phyloP scores from a whole-genome alignment of 108 stramenopile species.

The Mayamaea pseudoterrestris region DNA sequence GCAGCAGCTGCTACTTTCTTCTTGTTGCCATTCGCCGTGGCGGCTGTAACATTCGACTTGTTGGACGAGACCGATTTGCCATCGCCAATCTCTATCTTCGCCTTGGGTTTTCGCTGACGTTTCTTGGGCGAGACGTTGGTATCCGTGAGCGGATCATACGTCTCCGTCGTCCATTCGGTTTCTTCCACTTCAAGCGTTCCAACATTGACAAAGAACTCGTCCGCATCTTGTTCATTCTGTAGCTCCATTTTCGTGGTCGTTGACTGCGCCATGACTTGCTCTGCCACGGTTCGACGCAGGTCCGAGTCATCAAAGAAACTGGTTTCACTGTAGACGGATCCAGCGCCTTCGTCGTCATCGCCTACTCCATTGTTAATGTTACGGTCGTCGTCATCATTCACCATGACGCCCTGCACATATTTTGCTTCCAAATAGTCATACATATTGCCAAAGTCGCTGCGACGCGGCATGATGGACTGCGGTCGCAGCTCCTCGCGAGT shows the following conservation, averaged over 20 bases:
- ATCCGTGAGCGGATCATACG: conserved; percentile 47
- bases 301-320: conserved; percentile 71
- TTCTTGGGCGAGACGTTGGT: conserved; percentile 13
- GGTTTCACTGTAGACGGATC: conserved; percentile 53
- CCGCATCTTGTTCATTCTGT: conserved; percentile 50
- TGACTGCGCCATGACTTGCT: conserved; percentile 63
- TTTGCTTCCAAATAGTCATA: conserved; percentile 83
- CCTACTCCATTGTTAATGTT: conserved; percentile 14
- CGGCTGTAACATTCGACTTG: conserved; percentile 19
- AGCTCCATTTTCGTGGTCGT: conserved; percentile 66
- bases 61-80: not conserved
- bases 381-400: conserved; percentile 23
- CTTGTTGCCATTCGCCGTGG: conserved; percentile 15
- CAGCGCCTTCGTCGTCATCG: conserved; percentile 37
- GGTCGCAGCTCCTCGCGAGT: conserved; percentile 5
- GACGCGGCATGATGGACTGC: conserved; percentile 22
- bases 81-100: conserved; percentile 1
- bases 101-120: conserved; percentile 21
- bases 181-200: conserved; percentile 75
- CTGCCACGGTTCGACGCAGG: conserved; percentile 55
- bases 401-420: conserved; percentile 70
- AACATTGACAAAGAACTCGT: conserved; percentile 83
- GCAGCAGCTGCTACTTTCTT: not conserved
- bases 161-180: conserved; percentile 42
- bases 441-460: conserved; percentile 46